Percentiles rank a stretch among this genome's conserved stretches.
Evolutionary conservation across 2,329 filamentous ascomycete species (phyloP).

Genomic region (Zarea fungicola): DNA sequence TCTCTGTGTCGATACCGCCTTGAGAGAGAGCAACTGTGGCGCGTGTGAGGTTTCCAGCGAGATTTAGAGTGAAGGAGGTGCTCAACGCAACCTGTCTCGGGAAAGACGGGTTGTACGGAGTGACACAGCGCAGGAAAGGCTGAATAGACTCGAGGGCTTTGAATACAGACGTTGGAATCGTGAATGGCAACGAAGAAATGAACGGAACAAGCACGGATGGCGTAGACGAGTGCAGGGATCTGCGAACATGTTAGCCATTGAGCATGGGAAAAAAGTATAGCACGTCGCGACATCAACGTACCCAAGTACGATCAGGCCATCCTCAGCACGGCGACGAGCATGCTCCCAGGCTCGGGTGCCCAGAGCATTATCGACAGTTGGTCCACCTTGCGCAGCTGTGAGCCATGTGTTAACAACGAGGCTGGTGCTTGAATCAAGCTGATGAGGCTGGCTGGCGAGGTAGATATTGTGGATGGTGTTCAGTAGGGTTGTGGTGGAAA

Average conservation of each 20-base stretch:
- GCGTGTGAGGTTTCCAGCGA: conserved; percentile 72
- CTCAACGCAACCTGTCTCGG: conserved; percentile 76
- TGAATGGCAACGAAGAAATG: conserved; percentile 71
- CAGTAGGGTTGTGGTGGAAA: conserved; percentile 87
- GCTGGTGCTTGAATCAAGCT: conserved; percentile 83
- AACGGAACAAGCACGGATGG: conserved; percentile 82
- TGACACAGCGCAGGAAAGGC: conserved; percentile 83
- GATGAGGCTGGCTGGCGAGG: conserved; percentile 73
- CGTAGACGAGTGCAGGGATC: conserved; percentile 81
- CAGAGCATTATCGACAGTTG: conserved; percentile 73
- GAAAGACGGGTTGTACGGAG: conserved; percentile 81
- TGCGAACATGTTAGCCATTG: conserved; percentile 30
- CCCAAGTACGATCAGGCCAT: conserved; percentile 88
- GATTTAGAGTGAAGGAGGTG: conserved; percentile 73
- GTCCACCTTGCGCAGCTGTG: conserved; percentile 66
- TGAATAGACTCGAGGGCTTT: conserved; percentile 75
- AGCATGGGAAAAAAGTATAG: conserved; percentile 14
- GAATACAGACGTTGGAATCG: conserved; percentile 69
- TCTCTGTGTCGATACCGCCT: conserved; percentile 78
- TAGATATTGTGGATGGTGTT: conserved; percentile 91
- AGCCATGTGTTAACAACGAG: conserved; percentile 95
- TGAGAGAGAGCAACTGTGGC: conserved; percentile 75
- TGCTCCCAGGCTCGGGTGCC: conserved; percentile 91
- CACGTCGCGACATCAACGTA: conserved; percentile 45
- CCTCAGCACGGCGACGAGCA: conserved; percentile 86